Percentiles rank a stretch among this genome's conserved stretches.
These are phyloP conservation scores for Cladobotryum mycophilum DNA, from an alignment of 2,329 filamentous ascomycete genomes.

Conservation along the genomic window DNA sequence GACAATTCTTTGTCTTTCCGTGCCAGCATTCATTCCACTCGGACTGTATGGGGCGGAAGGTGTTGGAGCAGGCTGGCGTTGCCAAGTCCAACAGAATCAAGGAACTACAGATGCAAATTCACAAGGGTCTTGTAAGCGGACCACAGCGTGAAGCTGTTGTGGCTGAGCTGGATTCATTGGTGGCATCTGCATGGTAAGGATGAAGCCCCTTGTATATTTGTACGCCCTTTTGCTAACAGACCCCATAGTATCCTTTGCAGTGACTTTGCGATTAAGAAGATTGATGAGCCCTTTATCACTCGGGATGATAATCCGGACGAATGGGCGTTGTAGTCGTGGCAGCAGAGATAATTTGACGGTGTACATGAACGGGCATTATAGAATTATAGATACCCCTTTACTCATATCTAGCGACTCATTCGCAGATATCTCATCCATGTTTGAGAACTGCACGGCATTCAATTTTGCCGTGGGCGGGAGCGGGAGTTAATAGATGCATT, in stretches of 20 bases:
- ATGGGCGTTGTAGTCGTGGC: conserved; percentile 57
- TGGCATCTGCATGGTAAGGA: conserved; percentile 79
- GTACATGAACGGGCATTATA: neutral
- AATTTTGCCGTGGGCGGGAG: neutral
- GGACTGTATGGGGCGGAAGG: conserved; percentile 81
- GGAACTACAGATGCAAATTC: conserved; percentile 79
- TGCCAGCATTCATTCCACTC: conserved; percentile 98
- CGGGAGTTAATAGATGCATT: conserved; percentile 28
- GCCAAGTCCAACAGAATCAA: conserved; percentile 73
- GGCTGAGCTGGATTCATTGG: conserved; percentile 82
- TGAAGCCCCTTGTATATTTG: neutral
- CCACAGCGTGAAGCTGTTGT: conserved; percentile 74
- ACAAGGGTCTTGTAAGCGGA: conserved; percentile 64
- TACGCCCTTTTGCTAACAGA: conserved; percentile 2
- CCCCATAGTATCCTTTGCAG: conserved; percentile 75
- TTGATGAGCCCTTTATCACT: conserved; percentile 86
- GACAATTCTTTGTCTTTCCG: conserved; percentile 97
- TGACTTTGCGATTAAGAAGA: conserved; percentile 87
- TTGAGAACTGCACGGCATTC: neutral
- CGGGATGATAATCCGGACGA: conserved; percentile 67
- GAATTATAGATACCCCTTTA: conserved; percentile 6
- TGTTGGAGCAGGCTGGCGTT: conserved; percentile 73
- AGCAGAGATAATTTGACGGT: too few relatives aligned
- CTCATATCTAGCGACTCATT: conserved; percentile 1
- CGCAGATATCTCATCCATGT: neutral